Evolutionary conservation across 2,329 filamentous ascomycete genomes (phyloP), one percentile per base, ranked within the genome.

Genomic region (Nectriaceae sp.): DNA sequence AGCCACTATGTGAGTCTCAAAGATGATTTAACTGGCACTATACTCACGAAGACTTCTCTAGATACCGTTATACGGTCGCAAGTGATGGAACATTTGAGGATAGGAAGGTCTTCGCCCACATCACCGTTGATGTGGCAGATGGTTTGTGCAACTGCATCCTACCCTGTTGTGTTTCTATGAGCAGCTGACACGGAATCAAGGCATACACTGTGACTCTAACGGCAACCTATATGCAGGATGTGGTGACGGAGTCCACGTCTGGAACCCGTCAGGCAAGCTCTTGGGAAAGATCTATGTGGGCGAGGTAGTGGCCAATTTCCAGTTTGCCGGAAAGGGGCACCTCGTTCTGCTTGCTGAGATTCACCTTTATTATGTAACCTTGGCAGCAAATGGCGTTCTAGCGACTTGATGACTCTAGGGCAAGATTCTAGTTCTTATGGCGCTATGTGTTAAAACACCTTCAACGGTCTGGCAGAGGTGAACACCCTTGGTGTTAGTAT

Each of bases 231-330:
- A 78, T 55, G 65, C 71, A 4, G 75, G 74, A 8, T 75, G 71
- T 41, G 74, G 73, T 1, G 77, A 79, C 47, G 77, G 76, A 5
- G 68, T 79, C 3, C 71, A 77, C 44, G 71, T 79, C 0, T 80
- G 71, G 70, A 75, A 75, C 44, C 56, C 67, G 0, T 68, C 66
- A 2, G 75, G 75, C 16, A 70, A 69, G 44, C 66, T 79, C 2
- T 70, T 79, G n/a, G 77, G 76, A 1, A 86, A 85, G 66, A 78
- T 86, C 16, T 76, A 75, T 47, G 70, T 77, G 0, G 73, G 75
- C 0, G 70, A 70, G 26, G 69, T 66, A 3, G 66, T 62, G 2
- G 73, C 73, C 11, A 77, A 77, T 61, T 77, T 77, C 49, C 71
- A 73, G 52, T 75, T 77, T 45, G 72, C 67, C 4, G 66, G 69